These are phyloP conservation scores for Candida taoyuanica DNA, from an alignment of 805 yeast genomes.

Conservation along the genomic window DNA sequence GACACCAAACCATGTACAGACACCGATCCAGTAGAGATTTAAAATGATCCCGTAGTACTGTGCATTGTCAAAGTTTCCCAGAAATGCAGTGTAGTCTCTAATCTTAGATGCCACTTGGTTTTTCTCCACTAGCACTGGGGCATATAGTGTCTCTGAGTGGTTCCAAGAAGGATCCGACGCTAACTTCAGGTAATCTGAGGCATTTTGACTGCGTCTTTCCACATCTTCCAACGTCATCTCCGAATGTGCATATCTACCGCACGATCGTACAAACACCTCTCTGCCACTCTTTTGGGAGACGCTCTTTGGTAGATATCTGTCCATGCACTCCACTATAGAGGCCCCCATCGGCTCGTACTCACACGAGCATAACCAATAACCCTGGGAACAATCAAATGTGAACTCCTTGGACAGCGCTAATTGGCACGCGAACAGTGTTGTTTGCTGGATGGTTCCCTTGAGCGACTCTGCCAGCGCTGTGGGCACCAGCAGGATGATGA, in stretches of 20 bases:
- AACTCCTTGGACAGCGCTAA: conserved; percentile 11
- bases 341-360: conserved; percentile 18
- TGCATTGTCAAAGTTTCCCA: conserved; percentile 23
- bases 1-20: conserved; percentile 17
- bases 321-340: conserved; percentile 20
- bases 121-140: conserved; percentile 16
- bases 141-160: conserved; percentile 9
- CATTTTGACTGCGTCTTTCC: conserved; percentile 8
- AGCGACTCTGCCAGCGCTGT: conserved; percentile 9
- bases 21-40: conserved; percentile 20
- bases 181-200: conserved; percentile 7
- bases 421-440: conserved; percentile 24
- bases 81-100: conserved; percentile 23
- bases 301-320: conserved; percentile 14
- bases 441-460: conserved; percentile 23
- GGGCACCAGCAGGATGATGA: background rate
- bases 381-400: conserved; percentile 19
- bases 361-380: conserved; percentile 18
- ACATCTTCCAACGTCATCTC: conserved; percentile 11
- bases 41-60: conserved; percentile 21
- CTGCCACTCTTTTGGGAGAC: conserved; percentile 7
- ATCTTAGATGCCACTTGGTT: conserved; percentile 10
- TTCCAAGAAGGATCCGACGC: conserved; percentile 10
- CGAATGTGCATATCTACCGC: conserved; percentile 4
- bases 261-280: conserved; percentile 7